phyloP scores from a whole-genome alignment of 1,139 yeast genomes.

The Lodderomyces parapsilosis region DNA sequence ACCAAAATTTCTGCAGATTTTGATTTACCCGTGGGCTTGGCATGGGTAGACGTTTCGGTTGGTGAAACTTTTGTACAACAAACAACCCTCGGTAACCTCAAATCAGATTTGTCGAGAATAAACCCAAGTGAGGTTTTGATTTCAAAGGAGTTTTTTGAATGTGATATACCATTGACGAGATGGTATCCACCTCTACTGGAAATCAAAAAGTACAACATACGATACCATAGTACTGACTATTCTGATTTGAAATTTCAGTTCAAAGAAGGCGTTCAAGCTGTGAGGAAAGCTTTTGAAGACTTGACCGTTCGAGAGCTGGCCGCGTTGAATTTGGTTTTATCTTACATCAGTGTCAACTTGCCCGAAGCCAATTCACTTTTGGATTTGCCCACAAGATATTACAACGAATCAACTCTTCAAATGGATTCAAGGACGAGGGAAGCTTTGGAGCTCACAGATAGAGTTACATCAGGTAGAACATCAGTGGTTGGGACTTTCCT shows the following conservation, averaged over 20 bases:
- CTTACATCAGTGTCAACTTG: constrained; percentile 39
- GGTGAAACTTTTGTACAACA: constrained; percentile 74
- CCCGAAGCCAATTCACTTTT: constrained; percentile 40
- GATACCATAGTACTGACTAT: constrained; percentile 45
- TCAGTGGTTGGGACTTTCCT: constrained; percentile 68
- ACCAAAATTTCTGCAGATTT: constrained; percentile 44
- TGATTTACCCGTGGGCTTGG: constrained; percentile 57
- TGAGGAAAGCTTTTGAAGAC: constrained; percentile 55
- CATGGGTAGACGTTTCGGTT: constrained; percentile 88
- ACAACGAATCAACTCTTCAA: constrained; percentile 57
- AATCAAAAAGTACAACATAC: constrained; percentile 57
- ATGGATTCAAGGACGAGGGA: constrained; percentile 82
- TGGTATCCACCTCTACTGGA: constrained; percentile 65
- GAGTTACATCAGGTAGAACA: constrained; percentile 50
- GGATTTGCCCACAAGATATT: constrained; percentile 37
- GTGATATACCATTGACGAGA: constrained; percentile 38
- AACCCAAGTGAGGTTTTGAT: constrained; percentile 66
- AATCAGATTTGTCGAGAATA: constrained; percentile 62
- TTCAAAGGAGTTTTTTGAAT: constrained; percentile 29
- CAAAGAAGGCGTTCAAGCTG: constrained; percentile 50
- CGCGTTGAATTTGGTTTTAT: constrained; percentile 44
- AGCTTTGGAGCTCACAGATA: constrained; percentile 67
- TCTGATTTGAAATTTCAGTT: constrained; percentile 34
- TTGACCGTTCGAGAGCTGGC: constrained; percentile 45
- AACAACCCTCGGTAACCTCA: constrained; percentile 52